phyloP scores from a whole-genome alignment of 2,329 filamentous ascomycete genomes.

The Hypoxylon sp. region DNA sequence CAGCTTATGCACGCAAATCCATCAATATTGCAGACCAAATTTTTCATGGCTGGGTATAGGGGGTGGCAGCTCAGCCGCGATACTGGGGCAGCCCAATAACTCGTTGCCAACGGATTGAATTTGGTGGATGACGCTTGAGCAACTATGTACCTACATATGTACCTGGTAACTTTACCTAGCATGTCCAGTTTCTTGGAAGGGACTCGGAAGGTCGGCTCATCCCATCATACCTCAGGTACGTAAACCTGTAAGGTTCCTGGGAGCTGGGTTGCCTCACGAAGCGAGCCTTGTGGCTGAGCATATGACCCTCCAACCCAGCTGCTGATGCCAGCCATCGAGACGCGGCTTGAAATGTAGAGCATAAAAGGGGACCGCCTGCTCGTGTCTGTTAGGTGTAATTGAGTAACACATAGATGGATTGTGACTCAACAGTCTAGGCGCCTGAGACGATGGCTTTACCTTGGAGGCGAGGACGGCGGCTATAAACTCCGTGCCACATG shows the following conservation, averaged over 20 bases:
- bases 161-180: too few relatives aligned
- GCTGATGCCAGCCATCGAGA: neutral
- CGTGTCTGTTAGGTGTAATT: neutral
- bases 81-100: conserved; percentile 40
- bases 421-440: neutral
- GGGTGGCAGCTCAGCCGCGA: conserved; percentile 46
- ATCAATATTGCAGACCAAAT: conserved; percentile 19
- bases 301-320: conserved; percentile 7
- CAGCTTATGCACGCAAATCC: conserved; percentile 18
- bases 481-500: conserved; percentile 8
- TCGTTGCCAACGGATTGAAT: conserved; percentile 23
- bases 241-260: conserved; percentile 9
- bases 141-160: too few relatives aligned
- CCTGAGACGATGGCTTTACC: neutral
- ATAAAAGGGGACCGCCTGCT: conserved; percentile 1
- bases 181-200: conserved; percentile 4
- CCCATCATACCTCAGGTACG: conserved; percentile 13
- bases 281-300: conserved; percentile 33
- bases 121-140: conserved; percentile 9
- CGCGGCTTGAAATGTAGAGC: neutral
- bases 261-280: conserved; percentile 30
- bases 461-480: neutral
- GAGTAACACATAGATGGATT: neutral
- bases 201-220: conserved; percentile 26
- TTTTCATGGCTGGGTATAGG: conserved; percentile 10